Evolutionary conservation across 495 filamentous ascomycete species (phyloP), one percentile per base, ranked within the genome.

Genomic region (Neurospora terricola): DNA sequence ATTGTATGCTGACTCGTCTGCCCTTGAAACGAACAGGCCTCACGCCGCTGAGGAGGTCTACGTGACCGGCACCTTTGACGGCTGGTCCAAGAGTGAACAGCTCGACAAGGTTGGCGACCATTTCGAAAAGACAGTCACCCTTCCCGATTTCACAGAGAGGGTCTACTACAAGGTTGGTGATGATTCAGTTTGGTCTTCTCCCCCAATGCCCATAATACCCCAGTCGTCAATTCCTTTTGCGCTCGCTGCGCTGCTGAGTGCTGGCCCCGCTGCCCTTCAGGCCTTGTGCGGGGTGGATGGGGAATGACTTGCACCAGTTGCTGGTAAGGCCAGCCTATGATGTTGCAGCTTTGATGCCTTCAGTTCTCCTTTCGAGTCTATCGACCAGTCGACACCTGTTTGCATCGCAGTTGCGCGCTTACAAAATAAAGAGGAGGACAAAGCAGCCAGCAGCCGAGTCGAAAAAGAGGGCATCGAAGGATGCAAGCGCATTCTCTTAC

Each of bases 41-140:
- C 89, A 93, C 78, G 78, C 86, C 74, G 93, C 92, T 74, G 86
- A 87, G 74, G 94, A 97, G 80, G 96, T 99, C 75, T 94, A 91
- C 81, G 96, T 99, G 73, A 97, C 94, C 8, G 96, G 96, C 78
- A 95, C 92, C 69, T 99, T 98, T 80, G 95, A 99, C 81, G 88
- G 94, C 83, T 99, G 96, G 96, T 85, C 87, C 66, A 92, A 93
- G 85, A 93, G 88, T 69, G 89, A 93, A 77, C 89, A 90, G 84
- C 86, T 99, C 69, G 90, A 93, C 66, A 91, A 92, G 79, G 87
- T 88, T 30, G 90, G 87, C 75, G 87, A 88, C 69, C 76, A 83
- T 74, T 96, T 94, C 75, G 85, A 90, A 83, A 97, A 96, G 83
- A 87, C 87, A 66, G 93, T 98, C 23, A 83, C 87, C 40, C 84